Evolutionary conservation across 192 early-diverging fungal genomes (phyloP).

Genomic region (Rhizophagus prolifer): DNA sequence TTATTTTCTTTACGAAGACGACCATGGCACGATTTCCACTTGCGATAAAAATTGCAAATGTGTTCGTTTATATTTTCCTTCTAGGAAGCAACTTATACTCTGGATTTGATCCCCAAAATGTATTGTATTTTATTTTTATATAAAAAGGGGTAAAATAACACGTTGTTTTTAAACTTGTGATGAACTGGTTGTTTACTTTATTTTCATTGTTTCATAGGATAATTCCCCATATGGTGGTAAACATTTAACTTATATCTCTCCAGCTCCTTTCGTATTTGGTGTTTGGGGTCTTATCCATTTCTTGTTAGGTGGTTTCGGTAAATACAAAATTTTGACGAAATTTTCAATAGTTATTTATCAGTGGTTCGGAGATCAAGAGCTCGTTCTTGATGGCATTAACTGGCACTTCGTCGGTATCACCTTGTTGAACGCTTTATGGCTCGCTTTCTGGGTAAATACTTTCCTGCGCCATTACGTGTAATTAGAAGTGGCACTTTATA

Average conservation of each 20-base stretch:
- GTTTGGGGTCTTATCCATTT: conserved; percentile 66
- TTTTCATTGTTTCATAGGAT: conserved; percentile 12
- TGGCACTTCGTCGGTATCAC: conserved; percentile 64
- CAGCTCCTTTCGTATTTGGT: conserved; percentile 59
- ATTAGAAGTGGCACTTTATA: no score
- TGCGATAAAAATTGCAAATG: not conserved
- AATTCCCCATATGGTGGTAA: conserved; percentile 36
- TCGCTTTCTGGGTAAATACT: conserved; percentile 57
- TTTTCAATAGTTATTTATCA: conserved; percentile 51
- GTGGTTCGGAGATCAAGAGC: conserved; percentile 54
- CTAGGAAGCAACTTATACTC: not conserved
- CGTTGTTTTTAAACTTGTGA: not conserved
- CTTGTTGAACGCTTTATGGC: conserved; percentile 59
- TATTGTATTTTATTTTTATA: not conserved
- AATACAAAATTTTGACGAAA: not conserved
- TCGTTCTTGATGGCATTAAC: conserved; percentile 55
- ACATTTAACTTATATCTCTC: conserved; percentile 64
- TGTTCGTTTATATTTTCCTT: not conserved
- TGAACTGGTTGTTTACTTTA: not conserved
- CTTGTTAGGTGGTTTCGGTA: conserved; percentile 58
- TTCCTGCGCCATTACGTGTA: not conserved
- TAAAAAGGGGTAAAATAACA: no score
- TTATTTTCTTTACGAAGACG: not conserved
- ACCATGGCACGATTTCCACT: not conserved
- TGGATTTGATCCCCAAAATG: not conserved